phyloP scores from a whole-genome alignment of 257 asterid genomes.

The Gentiana dahurica region DNA sequence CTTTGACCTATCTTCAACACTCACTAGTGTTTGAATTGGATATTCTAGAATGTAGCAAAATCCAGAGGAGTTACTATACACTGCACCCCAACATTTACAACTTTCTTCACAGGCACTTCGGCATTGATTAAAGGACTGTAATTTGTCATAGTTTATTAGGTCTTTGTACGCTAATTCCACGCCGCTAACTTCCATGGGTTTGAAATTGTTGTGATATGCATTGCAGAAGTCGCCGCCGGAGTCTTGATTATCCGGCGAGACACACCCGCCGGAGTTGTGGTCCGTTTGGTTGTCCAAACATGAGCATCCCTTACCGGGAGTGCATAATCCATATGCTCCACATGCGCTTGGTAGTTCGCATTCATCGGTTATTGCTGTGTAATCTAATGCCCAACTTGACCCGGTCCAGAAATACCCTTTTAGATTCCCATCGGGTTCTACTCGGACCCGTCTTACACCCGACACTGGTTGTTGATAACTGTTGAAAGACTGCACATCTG shows the following conservation, averaged over 20 bases:
- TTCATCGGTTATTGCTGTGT: conserved; percentile 43
- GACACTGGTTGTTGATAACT: conserved; percentile 45
- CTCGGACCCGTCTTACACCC: conserved; percentile 52
- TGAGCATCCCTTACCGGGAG: conserved; percentile 51
- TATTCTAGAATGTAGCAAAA: conserved; percentile 71
- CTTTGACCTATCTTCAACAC: conserved; percentile 49
- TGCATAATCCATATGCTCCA: conserved; percentile 69
- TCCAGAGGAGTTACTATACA: conserved; percentile 79
- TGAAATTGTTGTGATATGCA: conserved; percentile 24
- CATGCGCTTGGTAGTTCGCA: conserved; percentile 71
- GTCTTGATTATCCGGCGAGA: conserved; percentile 10
- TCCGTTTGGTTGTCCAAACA: conserved; percentile 50
- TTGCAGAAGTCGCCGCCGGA: conserved; percentile 53
- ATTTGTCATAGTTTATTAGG: conserved; percentile 36
- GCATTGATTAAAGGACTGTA: conserved; percentile 40
- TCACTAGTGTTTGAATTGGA: conserved; percentile 50
- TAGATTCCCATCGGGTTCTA: conserved; percentile 73
- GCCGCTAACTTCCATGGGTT: conserved; percentile 33
- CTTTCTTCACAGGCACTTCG: conserved; percentile 47
- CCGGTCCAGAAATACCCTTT: conserved; percentile 90
- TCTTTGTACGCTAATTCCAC: conserved; percentile 82
- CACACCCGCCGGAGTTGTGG: conserved; percentile 29
- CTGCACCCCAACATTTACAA: conserved; percentile 91
- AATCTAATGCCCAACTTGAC: conserved; percentile 58
- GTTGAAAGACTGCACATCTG: conserved; percentile 64